phyloP scores from a whole-genome alignment of 805 yeast species.

The Wickerhamomyces hampshirensis region DNA sequence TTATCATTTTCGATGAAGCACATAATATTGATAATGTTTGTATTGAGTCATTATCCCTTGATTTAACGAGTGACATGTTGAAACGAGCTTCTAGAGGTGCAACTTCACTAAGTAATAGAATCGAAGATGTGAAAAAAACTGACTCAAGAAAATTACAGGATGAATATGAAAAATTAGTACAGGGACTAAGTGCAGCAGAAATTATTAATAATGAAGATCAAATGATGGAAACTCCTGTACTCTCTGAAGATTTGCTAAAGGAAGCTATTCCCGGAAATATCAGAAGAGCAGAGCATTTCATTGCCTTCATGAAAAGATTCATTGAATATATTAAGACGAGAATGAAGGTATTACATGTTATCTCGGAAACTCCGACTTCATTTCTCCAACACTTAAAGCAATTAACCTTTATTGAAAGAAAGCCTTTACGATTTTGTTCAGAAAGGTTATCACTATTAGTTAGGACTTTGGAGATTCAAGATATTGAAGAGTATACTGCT shows the following conservation, averaged over 20 bases:
- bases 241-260: constrained; percentile 77
- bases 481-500: constrained; percentile 89
- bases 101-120: constrained; percentile 65
- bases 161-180: constrained; percentile 88
- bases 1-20: constrained; percentile 96
- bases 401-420: constrained; percentile 84
- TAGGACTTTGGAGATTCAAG: constrained; percentile 79
- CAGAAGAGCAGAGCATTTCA: constrained; percentile 94
- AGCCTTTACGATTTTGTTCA: constrained; percentile 88
- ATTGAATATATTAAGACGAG: constrained; percentile 93
- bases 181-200: constrained; percentile 83
- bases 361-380: constrained; percentile 95
- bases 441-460: constrained; percentile 87
- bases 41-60: constrained; percentile 89
- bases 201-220: constrained; percentile 53
- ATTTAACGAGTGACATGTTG: constrained; percentile 84
- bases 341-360: constrained; percentile 96
- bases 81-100: constrained; percentile 89
- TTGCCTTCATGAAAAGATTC: constrained; percentile 86
- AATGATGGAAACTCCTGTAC: constrained; percentile 81
- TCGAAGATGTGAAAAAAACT: constrained; percentile 76
- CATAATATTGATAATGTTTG: constrained; percentile 99
- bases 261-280: constrained; percentile 98
- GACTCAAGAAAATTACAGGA: constrained; percentile 82
- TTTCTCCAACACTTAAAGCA: constrained; percentile 91